Evolutionary conservation across 1,139 yeast species (phyloP), one percentile per base, ranked within the genome.

Genomic region (Debaryomyces sp.): DNA sequence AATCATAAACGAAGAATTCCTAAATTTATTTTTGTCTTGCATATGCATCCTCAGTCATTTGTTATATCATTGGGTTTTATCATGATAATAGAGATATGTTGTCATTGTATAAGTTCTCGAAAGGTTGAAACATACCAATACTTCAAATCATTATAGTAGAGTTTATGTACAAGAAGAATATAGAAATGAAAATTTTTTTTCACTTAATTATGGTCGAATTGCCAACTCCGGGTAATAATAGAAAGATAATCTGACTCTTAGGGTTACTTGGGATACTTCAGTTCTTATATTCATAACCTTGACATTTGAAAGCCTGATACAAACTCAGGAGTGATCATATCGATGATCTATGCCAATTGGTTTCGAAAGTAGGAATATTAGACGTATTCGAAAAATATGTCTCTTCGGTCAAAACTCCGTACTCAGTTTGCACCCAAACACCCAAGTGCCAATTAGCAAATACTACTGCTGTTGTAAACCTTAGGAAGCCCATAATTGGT

Each of bases 1-100:
- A 35, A 73, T 80, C 84, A 80, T 80, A 78, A 80, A 81, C 85
- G 85, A 80, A 80, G 84, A 80, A 81, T 78, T 79, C 84, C 84
- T 79, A 67, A 63, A 32, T 17, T 57, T 61, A 65, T 66, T 68
- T 76, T 69, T 75, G 84, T 80, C 85, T 84, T 81, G 84, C 85
- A 81, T 81, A 67, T 76, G 77, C 84, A 77, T 44, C 43, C 47
- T 44, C 47, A 44, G 47, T 17, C 37, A 43, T 17, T 41, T 30
- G 30, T 45, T 46, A 46, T 29, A 42, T 41, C 45, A 13, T 17
- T 46, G 24, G 5, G 23, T 41, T 45, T 45, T 40, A 45, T 41
- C 44, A 45, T 24, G n/a, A 22, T 23, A 41, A 22, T 37, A 27
- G 13, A 18, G 2, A 37, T 13, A 37, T 37, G 30, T 15, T 37